Conservation (phyloP, 2,329 filamentous ascomycete genomes). For the Tolypocladium tundrense region DNA sequence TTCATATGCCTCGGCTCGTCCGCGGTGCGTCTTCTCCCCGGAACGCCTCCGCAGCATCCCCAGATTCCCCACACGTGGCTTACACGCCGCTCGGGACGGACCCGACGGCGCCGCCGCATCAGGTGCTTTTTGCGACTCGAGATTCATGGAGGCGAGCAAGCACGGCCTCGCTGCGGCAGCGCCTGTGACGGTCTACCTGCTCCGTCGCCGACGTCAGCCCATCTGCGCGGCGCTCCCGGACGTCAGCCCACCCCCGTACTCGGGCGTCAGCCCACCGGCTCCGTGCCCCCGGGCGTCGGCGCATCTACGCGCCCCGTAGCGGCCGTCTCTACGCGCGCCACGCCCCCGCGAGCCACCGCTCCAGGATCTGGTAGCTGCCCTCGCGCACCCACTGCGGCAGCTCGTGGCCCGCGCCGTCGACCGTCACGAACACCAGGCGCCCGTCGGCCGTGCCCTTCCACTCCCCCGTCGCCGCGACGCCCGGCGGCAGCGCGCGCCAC, state of each 20-base stretch:
- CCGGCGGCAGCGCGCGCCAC: background rate
- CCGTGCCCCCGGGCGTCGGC: no score
- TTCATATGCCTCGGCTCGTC: background rate
- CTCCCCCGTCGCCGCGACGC: constrained; percentile 1
- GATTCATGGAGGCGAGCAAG: background rate
- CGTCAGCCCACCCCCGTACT: no score
- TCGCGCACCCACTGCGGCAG: constrained; percentile 15
- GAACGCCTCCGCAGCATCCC: background rate
- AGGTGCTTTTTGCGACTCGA: background rate
- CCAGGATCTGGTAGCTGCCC: constrained; percentile 7
- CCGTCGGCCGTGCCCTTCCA: constrained; percentile 8
- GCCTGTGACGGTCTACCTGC: background rate
- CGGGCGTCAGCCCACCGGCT: no score
- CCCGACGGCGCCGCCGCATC: background rate
- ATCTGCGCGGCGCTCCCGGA: no score
- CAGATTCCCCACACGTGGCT: background rate
- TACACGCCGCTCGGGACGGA: background rate
- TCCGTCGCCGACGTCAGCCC: no score
- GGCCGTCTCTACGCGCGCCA: background rate
- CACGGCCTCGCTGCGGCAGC: background rate
- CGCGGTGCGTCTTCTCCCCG: background rate
- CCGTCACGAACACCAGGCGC: constrained; percentile 8
- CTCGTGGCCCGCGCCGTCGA: constrained; percentile 30
- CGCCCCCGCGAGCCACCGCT: constrained; percentile 7
- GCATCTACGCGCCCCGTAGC: no score